These are phyloP conservation scores for Exserohilum rostratum DNA, from an alignment of 2,329 filamentous ascomycete genomes.

Conservation along the genomic window DNA sequence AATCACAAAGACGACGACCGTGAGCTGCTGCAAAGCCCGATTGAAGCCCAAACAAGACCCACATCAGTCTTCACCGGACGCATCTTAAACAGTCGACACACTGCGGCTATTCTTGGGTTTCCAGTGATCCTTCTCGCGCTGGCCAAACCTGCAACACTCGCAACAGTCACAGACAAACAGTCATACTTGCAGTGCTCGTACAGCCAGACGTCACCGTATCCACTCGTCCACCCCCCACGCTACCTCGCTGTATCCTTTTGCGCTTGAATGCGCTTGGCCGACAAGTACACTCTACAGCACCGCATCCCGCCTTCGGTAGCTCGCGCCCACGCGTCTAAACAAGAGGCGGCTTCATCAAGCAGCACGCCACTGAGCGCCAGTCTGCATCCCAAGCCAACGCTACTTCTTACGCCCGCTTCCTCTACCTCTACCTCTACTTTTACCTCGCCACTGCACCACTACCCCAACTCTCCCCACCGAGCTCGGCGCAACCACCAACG, in stretches of 20 bases:
- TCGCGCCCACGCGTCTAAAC: slow-evolving; percentile 11
- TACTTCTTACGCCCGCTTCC: slow-evolving; percentile 10
- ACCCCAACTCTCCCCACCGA: neutral
- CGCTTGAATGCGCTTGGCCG: slow-evolving; percentile 25
- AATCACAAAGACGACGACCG: neutral
- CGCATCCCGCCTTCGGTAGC: slow-evolving; percentile 20
- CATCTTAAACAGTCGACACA: neutral
- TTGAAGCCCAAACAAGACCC: slow-evolving; percentile 9
- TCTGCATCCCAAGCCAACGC: slow-evolving; percentile 18
- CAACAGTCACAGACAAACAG: neutral
- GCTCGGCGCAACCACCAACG: neutral
- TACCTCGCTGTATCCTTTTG: too few relatives aligned
- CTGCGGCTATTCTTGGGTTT: neutral
- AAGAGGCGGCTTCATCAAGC: slow-evolving; percentile 1
- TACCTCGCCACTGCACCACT: neutral
- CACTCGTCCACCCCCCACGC: neutral
- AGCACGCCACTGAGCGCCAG: slow-evolving; percentile 9
- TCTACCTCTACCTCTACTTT: neutral
- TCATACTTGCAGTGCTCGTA: slow-evolving; percentile 2
- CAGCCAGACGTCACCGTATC: neutral
- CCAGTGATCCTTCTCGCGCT: neutral
- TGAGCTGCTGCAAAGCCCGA: neutral
- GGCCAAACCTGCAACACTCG: neutral
- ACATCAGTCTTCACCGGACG: slow-evolving; percentile 5
- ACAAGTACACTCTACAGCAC: slow-evolving; percentile 20